Evolutionary conservation across 2,329 filamentous ascomycete species (phyloP), one percentile per base, ranked within the genome.

Genomic region (Calycina marina): DNA sequence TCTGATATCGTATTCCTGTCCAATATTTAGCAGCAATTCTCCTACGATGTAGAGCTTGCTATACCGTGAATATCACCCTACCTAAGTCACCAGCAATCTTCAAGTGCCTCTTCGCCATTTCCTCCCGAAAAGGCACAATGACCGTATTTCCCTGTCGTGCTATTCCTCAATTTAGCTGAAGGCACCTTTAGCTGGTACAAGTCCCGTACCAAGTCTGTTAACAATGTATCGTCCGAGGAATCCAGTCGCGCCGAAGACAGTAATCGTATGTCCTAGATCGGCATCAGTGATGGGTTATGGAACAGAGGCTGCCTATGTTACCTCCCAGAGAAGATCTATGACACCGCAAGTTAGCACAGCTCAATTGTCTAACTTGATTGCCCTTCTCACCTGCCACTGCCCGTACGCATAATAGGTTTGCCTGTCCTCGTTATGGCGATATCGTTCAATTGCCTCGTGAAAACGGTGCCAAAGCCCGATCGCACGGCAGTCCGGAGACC

Each of bases 151-250:
- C 90, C 62, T 85, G 75, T 42, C 82, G 77, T 48, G 90, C 88
- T 93, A 51, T 51, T 48, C 30, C 30, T 35, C 8, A 34, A 9
- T 13, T n/a, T 28, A 11, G 10, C 11, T 3, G 18, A 14, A 16
- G 13, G 18, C 2, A 9, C 10, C 18, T 30, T n/a, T n/a, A 18
- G 1, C 13, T 5, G 25, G 16, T 22, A 9, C 17, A 30, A n/a
- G n/a, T n/a, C 5, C 25, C 61, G 40, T 65, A 77, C 85, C 85
- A 54, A 98, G 69, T 57, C 84, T 73, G 63, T 94, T 93, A 54
- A 98, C 90, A 54, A 98, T 93, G 59, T 98, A 98, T 55, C 90
- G 77, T 54, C 90, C 90, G 35, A 98, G 65, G 57, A 93, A 88
- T 43, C 90, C 90, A 40, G 86, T 94, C 52, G 90, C 90, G 60